A percentile compares a stretch with the other conserved stretches of the same genome.
Conservation (phyloP, 2,329 filamentous ascomycete genomes). For the Ascochyta fabae region DNA sequence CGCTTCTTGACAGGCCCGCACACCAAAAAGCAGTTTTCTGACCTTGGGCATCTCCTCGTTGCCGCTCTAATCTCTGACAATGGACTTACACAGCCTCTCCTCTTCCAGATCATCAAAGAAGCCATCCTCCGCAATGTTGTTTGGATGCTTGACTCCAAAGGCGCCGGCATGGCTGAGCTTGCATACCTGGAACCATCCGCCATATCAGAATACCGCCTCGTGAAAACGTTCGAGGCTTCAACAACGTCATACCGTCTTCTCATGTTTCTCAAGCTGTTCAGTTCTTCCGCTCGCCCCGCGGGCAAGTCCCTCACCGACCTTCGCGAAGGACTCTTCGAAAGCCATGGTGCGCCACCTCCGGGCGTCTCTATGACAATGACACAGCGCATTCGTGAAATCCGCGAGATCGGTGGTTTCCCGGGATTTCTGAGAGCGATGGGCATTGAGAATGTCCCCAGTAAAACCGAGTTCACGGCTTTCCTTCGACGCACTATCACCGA, state of each 20-base stretch:
- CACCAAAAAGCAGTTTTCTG: constrained; percentile 54
- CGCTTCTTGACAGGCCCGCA: constrained; percentile 51
- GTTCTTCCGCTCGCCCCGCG: constrained; percentile 51
- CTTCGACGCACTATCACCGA: constrained; percentile 32
- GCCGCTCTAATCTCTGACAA: constrained; percentile 56
- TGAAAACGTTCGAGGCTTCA: constrained; percentile 56
- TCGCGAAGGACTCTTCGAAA: constrained; percentile 55
- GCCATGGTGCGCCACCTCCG: constrained; percentile 55
- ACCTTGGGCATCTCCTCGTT: constrained; percentile 58
- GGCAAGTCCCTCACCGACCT: constrained; percentile 48
- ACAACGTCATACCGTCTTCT: constrained; percentile 59
- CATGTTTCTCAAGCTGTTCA: constrained; percentile 62
- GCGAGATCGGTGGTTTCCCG: constrained; percentile 52
- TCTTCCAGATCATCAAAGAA: constrained; percentile 56
- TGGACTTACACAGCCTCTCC: constrained; percentile 50
- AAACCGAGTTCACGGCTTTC: constrained; percentile 30
- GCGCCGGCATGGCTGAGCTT: constrained; percentile 52
- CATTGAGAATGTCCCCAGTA: constrained; percentile 33
- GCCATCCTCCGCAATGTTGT: constrained; percentile 60
- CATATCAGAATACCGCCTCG: constrained; percentile 55
- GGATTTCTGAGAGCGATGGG: constrained; percentile 56
- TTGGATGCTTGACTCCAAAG: constrained; percentile 55
- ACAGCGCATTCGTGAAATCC: constrained; percentile 53
- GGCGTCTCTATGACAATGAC: constrained; percentile 52
- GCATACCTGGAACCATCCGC: constrained; percentile 53